These are phyloP conservation scores for Collybia mongolica DNA, from an alignment of 768 basidiomycete genomes.

Conservation along the genomic window DNA sequence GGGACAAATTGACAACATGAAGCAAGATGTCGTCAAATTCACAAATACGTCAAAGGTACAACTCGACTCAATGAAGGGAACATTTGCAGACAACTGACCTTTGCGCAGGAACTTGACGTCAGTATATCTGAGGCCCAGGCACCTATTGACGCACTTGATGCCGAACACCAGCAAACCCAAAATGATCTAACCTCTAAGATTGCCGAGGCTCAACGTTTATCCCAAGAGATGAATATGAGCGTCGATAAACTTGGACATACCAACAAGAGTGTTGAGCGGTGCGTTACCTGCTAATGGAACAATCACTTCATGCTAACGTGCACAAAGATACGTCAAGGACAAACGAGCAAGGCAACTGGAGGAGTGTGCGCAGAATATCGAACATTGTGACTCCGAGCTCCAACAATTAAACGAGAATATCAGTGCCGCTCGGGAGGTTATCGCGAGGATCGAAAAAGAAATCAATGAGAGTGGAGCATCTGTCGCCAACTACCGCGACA, in stretches of 20 bases:
- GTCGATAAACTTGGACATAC: slow-evolving; percentile 59
- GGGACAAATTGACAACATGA: slow-evolving; percentile 55
- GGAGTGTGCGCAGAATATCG: slow-evolving; percentile 57
- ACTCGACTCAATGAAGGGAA: background rate
- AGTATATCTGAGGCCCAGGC: slow-evolving; percentile 59
- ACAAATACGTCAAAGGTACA: slow-evolving; percentile 50
- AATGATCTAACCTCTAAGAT: slow-evolving; percentile 49
- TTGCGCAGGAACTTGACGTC: slow-evolving; percentile 56
- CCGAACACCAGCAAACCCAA: slow-evolving; percentile 48
- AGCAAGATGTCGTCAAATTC: slow-evolving; percentile 49
- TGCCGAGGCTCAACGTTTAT: slow-evolving; percentile 47
- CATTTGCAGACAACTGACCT: slow-evolving; percentile 1
- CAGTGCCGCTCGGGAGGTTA: slow-evolving; percentile 36
- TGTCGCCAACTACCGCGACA: slow-evolving; percentile 75
- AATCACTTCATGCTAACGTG: background rate
- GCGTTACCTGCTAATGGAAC: background rate
- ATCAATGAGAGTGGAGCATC: slow-evolving; percentile 74
- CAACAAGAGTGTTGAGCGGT: slow-evolving; percentile 70
- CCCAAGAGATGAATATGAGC: slow-evolving; percentile 66
- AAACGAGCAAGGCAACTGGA: slow-evolving; percentile 59
- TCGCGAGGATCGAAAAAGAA: slow-evolving; percentile 70
- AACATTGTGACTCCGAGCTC: slow-evolving; percentile 36
- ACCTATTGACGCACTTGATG: slow-evolving; percentile 64
- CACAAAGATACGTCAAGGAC: slow-evolving; percentile 67
- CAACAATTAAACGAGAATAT: slow-evolving; percentile 33